Conservation (phyloP, 2,329 filamentous ascomycete species). For the Massarina eburnea region DNA sequence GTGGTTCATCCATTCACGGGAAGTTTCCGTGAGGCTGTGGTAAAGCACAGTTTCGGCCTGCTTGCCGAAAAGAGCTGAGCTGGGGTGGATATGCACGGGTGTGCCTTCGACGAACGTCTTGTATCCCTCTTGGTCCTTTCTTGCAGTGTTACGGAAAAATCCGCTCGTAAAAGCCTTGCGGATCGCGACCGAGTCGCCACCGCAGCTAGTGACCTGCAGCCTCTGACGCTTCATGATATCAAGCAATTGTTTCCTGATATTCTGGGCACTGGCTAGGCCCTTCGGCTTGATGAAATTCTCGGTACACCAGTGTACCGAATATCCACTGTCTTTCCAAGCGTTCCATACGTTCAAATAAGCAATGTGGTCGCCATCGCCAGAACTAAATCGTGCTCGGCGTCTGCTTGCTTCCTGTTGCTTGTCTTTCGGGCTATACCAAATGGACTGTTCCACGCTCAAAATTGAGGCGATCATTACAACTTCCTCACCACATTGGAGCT, state of each 20-base stretch:
- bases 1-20: slow-evolving; percentile 97
- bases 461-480: slow-evolving; percentile 79
- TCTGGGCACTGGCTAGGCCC: slow-evolving; percentile 83
- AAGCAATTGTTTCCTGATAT: slow-evolving; percentile 87
- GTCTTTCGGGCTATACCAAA: slow-evolving; percentile 96
- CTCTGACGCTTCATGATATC: slow-evolving; percentile 93
- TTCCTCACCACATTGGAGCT: slow-evolving; percentile 88
- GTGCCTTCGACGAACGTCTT: slow-evolving; percentile 96
- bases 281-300: slow-evolving; percentile 97
- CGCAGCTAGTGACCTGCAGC: slow-evolving; percentile 80
- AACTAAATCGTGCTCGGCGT: slow-evolving; percentile 94
- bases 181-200: slow-evolving; percentile 82
- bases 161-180: slow-evolving; percentile 87
- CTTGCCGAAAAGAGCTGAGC: slow-evolving; percentile 90
- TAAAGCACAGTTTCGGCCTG: slow-evolving; percentile 96
- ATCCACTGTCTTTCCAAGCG: slow-evolving; percentile 86
- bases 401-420: slow-evolving; percentile 96
- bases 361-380: slow-evolving; percentile 95
- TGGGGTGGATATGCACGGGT: slow-evolving; percentile 91
- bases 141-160: slow-evolving; percentile 92
- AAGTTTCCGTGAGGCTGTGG: slow-evolving; percentile 85
- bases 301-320: slow-evolving; percentile 87
- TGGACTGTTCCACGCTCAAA: slow-evolving; percentile 72
- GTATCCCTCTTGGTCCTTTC: slow-evolving; percentile 97
- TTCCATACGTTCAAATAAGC: slow-evolving; percentile 97